Base-by-base conservation (phyloP, 768 basidiomycete species). In the Serendipita vermifera region DNA sequence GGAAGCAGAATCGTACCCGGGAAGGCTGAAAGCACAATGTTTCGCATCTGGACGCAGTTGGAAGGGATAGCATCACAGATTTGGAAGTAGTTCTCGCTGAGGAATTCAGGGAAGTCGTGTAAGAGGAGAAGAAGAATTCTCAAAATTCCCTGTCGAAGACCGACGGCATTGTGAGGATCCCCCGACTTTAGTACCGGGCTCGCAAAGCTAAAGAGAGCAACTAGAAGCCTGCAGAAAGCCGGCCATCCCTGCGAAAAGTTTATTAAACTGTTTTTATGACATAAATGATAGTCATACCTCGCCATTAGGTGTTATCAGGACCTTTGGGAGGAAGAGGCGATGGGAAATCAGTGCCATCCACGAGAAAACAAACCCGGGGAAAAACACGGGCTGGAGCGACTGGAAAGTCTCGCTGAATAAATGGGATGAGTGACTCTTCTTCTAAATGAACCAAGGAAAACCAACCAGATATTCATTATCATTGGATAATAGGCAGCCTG, bases 51-150 rank as follows among this genome's bases (percentile, higher is more conserved):
- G 58, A 94, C 83, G 77, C 93, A 97, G 60, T 85, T 81, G 26
- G 84, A 75, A 41, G 96, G 96, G 59, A 99, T 88, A 59, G 79
- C 85, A 61, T 98, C 94, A 65, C 91, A 90, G 31, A 99, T 81
- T 38, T 89, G 85, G 72, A 94, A 93, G 70, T 97, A 94, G 67
- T 93, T 91, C 72, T 93, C 91, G 68, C 85, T 89, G 59, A 98
- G 76, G 75, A 98, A 98, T 59, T 97, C 96, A 53, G 96, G 96
- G 76, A 98, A 98, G 70, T 98, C 96, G 69, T 99, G 93, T 17
- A 99, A 80, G 54, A 99, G 83, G 57, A 98, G 91, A 43, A 99
- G 78, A 46, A 99, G 80, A 29, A 99, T 77, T 33, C 93, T 82
- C 41, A 96, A 75, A 20, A 91, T 79, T 20, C 91, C 96, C 38